phyloP scores from a whole-genome alignment of 768 basidiomycete species.

The Lyophyllum atratum region DNA sequence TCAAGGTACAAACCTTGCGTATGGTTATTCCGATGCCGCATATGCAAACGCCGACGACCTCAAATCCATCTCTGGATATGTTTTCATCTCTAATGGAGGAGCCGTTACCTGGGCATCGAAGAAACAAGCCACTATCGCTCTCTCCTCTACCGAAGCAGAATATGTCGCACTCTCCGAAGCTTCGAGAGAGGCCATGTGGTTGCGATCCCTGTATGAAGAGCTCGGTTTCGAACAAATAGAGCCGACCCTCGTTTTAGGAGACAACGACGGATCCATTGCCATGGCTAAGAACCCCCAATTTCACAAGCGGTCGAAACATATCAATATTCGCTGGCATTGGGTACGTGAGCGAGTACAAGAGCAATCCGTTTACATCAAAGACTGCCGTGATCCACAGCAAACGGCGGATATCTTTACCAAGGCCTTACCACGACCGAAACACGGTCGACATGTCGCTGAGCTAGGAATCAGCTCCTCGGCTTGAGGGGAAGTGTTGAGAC shows the following conservation, averaged over 20 bases:
- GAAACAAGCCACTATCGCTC: neutral
- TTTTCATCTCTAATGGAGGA: constrained; percentile 22
- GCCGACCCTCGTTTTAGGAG: neutral
- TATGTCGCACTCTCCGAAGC: constrained; percentile 31
- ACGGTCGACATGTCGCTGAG: constrained; percentile 24
- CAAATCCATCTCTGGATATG: constrained; percentile 25
- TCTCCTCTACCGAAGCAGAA: constrained; percentile 25
- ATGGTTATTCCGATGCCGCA: constrained; percentile 1
- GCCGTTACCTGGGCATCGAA: constrained; percentile 27
- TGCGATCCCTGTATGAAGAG: constrained; percentile 19
- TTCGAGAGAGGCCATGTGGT: constrained; percentile 33
- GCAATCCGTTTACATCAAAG: constrained; percentile 20
- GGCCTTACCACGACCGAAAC: constrained; percentile 25
- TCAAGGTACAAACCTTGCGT: neutral
- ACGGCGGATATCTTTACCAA: constrained; percentile 26
- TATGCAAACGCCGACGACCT: constrained; percentile 18
- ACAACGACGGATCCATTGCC: constrained; percentile 11
- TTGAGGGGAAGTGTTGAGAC: constrained; percentile 26
- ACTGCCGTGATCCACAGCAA: constrained; percentile 26
- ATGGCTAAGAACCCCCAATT: neutral
- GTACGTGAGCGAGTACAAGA: constrained; percentile 22
- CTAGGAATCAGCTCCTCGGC: constrained; percentile 18
- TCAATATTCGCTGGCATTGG: constrained; percentile 22
- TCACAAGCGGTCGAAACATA: constrained; percentile 10
- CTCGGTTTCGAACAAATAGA: constrained; percentile 13